Base-by-base conservation (phyloP, 192 early-diverging fungal species). In the Obelidium mucronatum region DNA sequence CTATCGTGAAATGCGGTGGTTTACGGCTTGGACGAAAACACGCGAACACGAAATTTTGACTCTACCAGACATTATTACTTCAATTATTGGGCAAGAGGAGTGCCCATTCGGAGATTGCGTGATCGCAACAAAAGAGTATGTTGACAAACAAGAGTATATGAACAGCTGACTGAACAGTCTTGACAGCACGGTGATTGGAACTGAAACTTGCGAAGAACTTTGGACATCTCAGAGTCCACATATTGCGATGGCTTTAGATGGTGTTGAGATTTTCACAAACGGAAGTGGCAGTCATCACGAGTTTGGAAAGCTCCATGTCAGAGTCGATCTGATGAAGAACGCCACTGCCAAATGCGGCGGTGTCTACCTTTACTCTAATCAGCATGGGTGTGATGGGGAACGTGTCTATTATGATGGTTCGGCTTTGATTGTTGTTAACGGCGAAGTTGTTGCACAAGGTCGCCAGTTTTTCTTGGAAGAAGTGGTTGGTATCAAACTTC, bases 321-420 rank as follows among this genome's bases (percentile, higher is more conserved):
- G 98, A 37, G 80, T 99, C 15, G 93, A 97, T 31, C 84, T 99
- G 66, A 95, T 99, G 35, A 81, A 87, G 1, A 92, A 91, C 40
- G 98, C 98, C 2, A 99, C 96, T 39, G 81, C 86, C 13, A 98
- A 97, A 81, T 91, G 90, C 35, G 98, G 98, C 73, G 98, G 98
- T 28, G 85, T 96, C 8, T 99, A 99, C 75, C 75, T 98, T 34
- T 99, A 99, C 69, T 82, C 97, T 8, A 99, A 99, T 80, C 96
- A 97, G 75, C 89, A 94, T 78, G 98, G 98, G 0, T 99, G 98
- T 73, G 98, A 99, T 73, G 98, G 96, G 34, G 98, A 99, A 78
- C 91, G 98, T 26, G 82, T 98, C 30, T 99, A 99, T 83, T 99
- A 98, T 65, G 98, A 99, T 71, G 98, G 97, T 17, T 92, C 92